Base-by-base conservation (phyloP, 345 rosid species). In the Litchi chinensis region DNA sequence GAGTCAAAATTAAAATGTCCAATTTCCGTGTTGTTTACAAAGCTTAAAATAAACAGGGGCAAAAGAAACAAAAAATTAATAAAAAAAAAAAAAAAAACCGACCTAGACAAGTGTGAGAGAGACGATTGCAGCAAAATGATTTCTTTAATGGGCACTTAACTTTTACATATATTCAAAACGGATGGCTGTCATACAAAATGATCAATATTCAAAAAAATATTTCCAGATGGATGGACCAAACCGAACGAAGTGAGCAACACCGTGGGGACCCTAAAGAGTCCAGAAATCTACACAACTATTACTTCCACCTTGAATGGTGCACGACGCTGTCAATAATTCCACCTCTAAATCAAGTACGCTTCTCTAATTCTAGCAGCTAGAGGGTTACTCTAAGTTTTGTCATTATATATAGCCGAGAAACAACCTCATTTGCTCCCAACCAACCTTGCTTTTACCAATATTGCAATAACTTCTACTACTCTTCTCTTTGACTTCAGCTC, bases 241-340 rank as follows among this genome's bases (percentile, higher is more conserved):
- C 43, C 10, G 46, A 74, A 39, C 15, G 10, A 50, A 19, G 22
- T 3, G 12, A 59, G 21, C 40, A 56, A 37, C 12, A n/a, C 0
- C 9, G 77, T 62, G 77, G 77, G 77, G 77, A 74, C 77, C 13
- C 7, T 5, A 15, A 41, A 50, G 56, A 52, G n/a, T 52, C 19
- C n/a, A 26, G 59, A 73, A 41, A 50, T 21, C 54, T 73, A 18
- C 12, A 57, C 50, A 9, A 10, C 16, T 12, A 8, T 16, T 60
- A 60, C 26, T 60, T 60, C 65, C 70, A 65, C 78, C 71, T 62
- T 75, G 43, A 19, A 75, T 43, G 77, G 70, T 75, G 78, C 46
- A 11, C 62, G 15, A n/a, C 21, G 6, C 71, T 28, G 70, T 8
- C 19, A 18, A 22, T 24, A 12, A 44, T 28, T 43, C 3, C 60